Evolutionary conservation across 768 basidiomycete species (phyloP), one percentile per base, ranked within the genome.

Genomic region (Suillus weaverae): DNA sequence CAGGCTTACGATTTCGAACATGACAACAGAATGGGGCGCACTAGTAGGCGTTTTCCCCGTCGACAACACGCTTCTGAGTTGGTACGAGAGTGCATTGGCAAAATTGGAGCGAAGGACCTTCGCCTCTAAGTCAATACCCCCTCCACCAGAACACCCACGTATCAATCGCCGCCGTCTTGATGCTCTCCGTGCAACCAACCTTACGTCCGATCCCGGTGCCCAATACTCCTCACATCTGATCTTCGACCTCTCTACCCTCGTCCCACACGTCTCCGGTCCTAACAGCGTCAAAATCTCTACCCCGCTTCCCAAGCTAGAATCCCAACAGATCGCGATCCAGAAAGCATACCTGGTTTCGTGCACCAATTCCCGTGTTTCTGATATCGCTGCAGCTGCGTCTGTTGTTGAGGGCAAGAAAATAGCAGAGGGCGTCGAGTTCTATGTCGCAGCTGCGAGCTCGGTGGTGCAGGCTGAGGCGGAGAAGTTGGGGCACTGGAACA

Each of bases 1-100:
- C 70, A 87, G 97, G 48, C 83, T 99, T 54, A 96, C 97, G 0
- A 99, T 99, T 69, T 83, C 95, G n/a, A 99, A 99, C 77, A 99
- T 99, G 97, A 99, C 97, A 6, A 99, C 97, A 36, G 97, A 99
- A 77, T 99, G 97, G 97, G 97, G 97, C 51, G 97, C 97, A 3
- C 85, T 99, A 2, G 95, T 87, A 9, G 97, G 97, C 38, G 88
- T 97, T 8, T 99, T 99, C 81, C 96, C 97, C 0, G 89, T 94
- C 6, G 97, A 99, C 72, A 82, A 87, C 22, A 88, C 85, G 10
- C 84, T 95, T 22, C 72, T 95, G 41, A 76, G 86, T 33, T 99
- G 96, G 96, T 99, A 99, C 74, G 90, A 93, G 51, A 78, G 80
- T 5, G 80, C 85, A 14, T 76, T 97, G 66, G 82, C 82, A 67